These are phyloP conservation scores for Stachybotrys echinatus DNA, from an alignment of 2,329 filamentous ascomycete species.

Conservation along the genomic window DNA sequence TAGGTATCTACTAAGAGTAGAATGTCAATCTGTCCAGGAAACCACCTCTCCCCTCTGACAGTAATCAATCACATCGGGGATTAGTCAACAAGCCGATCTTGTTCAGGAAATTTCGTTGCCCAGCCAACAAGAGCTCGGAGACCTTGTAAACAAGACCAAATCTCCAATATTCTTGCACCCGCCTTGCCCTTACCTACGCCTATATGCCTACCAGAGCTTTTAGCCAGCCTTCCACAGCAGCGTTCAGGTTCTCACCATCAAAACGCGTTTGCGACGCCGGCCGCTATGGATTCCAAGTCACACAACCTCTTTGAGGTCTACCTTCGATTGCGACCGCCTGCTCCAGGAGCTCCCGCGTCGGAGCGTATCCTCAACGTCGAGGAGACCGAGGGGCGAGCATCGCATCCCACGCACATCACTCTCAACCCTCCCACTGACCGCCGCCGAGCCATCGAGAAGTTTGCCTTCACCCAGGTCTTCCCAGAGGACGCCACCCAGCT, in stretches of 20 bases:
- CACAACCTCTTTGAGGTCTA: slow-evolving; percentile 83
- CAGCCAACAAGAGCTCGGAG: too few species aligned
- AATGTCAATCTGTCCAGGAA: too few species aligned
- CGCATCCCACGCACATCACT: slow-evolving; percentile 62
- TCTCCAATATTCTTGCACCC: too few species aligned
- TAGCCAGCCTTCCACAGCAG: too few species aligned
- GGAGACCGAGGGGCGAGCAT: slow-evolving; percentile 32
- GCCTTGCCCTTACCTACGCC: too few species aligned
- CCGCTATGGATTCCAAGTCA: slow-evolving; percentile 9
- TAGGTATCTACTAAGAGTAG: too few species aligned
- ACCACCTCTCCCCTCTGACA: too few species aligned
- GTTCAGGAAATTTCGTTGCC: too few species aligned
- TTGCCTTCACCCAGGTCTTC: slow-evolving; percentile 91
- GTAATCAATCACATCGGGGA: too few species aligned
- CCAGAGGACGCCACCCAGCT: slow-evolving; percentile 80
- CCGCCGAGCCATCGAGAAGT: slow-evolving; percentile 85
- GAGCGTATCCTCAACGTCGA: slow-evolving; percentile 82
- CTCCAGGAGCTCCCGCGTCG: slow-evolving; percentile 30
- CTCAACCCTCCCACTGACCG: slow-evolving; percentile 79
- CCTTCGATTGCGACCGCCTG: slow-evolving; percentile 72
- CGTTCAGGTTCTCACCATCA: not conserved
- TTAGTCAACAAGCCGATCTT: too few species aligned
- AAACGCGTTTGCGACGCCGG: not conserved
- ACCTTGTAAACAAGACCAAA: too few species aligned
- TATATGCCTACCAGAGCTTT: too few species aligned